Conservation (phyloP, 495 filamentous ascomycete genomes). For the Friedmanniomyces endolithicus region DNA sequence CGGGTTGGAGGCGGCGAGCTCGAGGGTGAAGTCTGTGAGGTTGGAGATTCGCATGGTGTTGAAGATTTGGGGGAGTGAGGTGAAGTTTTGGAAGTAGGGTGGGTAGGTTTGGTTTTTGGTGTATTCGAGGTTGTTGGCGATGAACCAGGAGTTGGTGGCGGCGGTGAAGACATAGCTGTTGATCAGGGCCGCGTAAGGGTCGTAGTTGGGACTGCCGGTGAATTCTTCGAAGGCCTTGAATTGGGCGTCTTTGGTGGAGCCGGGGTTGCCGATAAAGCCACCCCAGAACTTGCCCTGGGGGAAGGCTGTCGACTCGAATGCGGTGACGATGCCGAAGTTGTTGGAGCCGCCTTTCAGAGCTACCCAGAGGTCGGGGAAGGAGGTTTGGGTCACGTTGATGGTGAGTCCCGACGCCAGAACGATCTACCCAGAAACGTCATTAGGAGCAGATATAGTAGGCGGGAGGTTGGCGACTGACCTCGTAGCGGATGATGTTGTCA, state of each 20-base stretch:
- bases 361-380: conserved; percentile 30
- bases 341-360: conserved; percentile 33
- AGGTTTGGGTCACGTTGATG: conserved; percentile 18
- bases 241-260: neutral
- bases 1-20: conserved; percentile 8
- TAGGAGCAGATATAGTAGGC: neutral
- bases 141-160: neutral
- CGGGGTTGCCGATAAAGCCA: conserved; percentile 10
- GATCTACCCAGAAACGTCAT: conserved; percentile 4
- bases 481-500: conserved; percentile 23
- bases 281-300: conserved; percentile 20
- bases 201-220: neutral
- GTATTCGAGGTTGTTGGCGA: neutral
- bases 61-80: neutral
- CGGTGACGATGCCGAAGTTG: conserved; percentile 37
- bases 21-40: conserved; percentile 7
- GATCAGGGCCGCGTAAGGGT: conserved; percentile 4
- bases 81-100: conserved; percentile 7
- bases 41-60: conserved; percentile 9
- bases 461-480: conserved; percentile 15
- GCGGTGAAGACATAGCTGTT: neutral
- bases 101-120: neutral
- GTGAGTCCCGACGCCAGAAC: conserved; percentile 22
- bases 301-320: conserved; percentile 21
- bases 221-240: conserved; percentile 10